Percentiles rank a stretch among this genome's conserved stretches.
These are phyloP conservation scores for Aspergillus asperescens DNA, from an alignment of 495 filamentous ascomycete genomes.

Conservation along the genomic window DNA sequence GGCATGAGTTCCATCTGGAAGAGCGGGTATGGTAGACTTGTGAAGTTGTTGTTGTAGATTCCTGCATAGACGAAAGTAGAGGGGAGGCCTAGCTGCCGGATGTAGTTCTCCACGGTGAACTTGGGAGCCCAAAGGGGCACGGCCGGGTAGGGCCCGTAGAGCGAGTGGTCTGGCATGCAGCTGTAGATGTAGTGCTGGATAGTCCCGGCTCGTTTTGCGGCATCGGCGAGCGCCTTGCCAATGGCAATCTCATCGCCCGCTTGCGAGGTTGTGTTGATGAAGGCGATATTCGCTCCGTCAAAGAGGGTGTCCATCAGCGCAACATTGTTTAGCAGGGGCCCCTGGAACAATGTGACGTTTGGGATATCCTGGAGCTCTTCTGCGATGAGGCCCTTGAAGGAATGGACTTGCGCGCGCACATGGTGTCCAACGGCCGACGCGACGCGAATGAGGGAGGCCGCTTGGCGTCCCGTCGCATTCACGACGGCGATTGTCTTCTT, in stretches of 20 bases:
- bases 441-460: conserved; percentile 86
- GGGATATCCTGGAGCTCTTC: conserved; percentile 73
- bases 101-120: conserved; percentile 84
- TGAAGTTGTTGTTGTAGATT: conserved; percentile 99
- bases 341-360: conserved; percentile 78
- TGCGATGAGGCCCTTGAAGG: conserved; percentile 73
- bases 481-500: conserved; percentile 84
- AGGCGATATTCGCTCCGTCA: conserved; percentile 76
- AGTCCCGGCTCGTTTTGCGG: conserved; percentile 70
- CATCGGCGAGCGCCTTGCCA: conserved; percentile 80
- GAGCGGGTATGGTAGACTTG: conserved; percentile 82
- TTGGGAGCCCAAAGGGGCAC: conserved; percentile 90
- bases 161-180: conserved; percentile 91
- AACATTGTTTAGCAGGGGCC: conserved; percentile 67
- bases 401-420: conserved; percentile 83
- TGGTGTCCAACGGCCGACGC: conserved; percentile 86
- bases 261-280: conserved; percentile 94
- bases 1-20: conserved; percentile 84
- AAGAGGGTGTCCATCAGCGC: conserved; percentile 73
- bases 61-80: conserved; percentile 93
- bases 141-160: conserved; percentile 69
- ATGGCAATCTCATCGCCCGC: conserved; percentile 92
- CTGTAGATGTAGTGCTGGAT: conserved; percentile 92
- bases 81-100: conserved; percentile 74
- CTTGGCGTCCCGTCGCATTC: conserved; percentile 88